These are phyloP conservation scores for Annulohypoxylon nitens DNA, from an alignment of 495 filamentous ascomycete genomes.

Conservation along the genomic window DNA sequence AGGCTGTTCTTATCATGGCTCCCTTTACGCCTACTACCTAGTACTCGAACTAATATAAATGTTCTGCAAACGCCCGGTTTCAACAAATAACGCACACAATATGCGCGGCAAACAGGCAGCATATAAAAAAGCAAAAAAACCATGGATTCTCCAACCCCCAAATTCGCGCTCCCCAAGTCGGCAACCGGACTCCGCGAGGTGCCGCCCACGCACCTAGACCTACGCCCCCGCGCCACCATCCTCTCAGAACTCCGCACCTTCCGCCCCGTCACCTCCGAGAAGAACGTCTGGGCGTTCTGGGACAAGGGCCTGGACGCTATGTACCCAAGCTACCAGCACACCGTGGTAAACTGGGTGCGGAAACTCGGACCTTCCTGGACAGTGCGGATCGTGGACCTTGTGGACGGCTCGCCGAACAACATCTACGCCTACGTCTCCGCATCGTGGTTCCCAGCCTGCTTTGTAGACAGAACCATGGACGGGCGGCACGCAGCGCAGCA, in stretches of 20 bases:
- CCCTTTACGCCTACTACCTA: neutral
- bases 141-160: neutral
- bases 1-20: neutral
- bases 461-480: slow-evolving; percentile 53
- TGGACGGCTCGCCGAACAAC: slow-evolving; percentile 45
- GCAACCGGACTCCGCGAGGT: slow-evolving; percentile 39
- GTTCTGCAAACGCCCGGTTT: neutral
- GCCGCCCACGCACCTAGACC: slow-evolving; percentile 35
- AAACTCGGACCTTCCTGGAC: slow-evolving; percentile 50
- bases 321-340: slow-evolving; percentile 54
- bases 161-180: slow-evolving; percentile 35
- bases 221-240: slow-evolving; percentile 43
- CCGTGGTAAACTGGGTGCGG: slow-evolving; percentile 51
- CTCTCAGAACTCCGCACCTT: slow-evolving; percentile 33
- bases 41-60: slow-evolving; percentile 7
- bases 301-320: slow-evolving; percentile 54
- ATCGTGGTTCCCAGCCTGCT: slow-evolving; percentile 50
- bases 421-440: slow-evolving; percentile 47
- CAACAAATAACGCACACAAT: neutral
- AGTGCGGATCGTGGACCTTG: slow-evolving; percentile 47
- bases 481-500: slow-evolving; percentile 54
- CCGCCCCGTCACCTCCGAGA: slow-evolving; percentile 53
- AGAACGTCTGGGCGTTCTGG: slow-evolving; percentile 64
- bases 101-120: neutral
- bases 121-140: neutral